Percentiles rank a stretch among this genome's conserved stretches.
These are phyloP conservation scores for Cudoniella acicularis DNA, from an alignment of 495 filamentous ascomycete genomes.

Conservation along the genomic window DNA sequence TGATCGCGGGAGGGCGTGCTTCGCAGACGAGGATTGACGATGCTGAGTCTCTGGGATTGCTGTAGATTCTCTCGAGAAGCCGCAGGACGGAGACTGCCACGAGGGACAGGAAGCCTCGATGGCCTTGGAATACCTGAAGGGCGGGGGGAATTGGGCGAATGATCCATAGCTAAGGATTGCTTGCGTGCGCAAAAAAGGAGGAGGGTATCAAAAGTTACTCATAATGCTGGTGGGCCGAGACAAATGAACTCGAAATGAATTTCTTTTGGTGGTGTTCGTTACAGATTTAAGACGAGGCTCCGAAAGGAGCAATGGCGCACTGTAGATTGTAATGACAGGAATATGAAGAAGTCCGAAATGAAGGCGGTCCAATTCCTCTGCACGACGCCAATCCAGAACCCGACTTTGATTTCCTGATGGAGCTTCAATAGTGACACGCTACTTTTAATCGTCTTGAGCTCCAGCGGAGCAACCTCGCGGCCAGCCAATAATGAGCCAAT, in stretches of 20 bases:
- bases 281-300: background rate
- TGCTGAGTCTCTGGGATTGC: constrained; percentile 5
- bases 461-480: background rate
- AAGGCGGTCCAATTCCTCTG: background rate
- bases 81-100: constrained; percentile 18
- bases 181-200: background rate
- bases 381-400: background rate
- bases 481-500: background rate
- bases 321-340: background rate
- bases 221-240: background rate
- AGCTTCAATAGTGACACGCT: background rate
- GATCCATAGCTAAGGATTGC: constrained; percentile 17
- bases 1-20: constrained; percentile 23
- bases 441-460: background rate
- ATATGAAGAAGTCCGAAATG: background rate
- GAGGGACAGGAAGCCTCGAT: constrained; percentile 35
- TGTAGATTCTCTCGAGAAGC: constrained; percentile 26
- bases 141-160: constrained; percentile 2
- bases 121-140: constrained; percentile 32
- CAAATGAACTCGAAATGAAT: background rate
- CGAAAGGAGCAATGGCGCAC: too few species aligned
- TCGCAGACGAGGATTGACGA: constrained; percentile 24
- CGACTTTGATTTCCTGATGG: background rate
- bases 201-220: background rate
- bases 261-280: background rate